Evolutionary conservation across 2,329 filamentous ascomycete species (phyloP), one percentile per base, ranked within the genome.

Genomic region (Xylariaceae sp.): DNA sequence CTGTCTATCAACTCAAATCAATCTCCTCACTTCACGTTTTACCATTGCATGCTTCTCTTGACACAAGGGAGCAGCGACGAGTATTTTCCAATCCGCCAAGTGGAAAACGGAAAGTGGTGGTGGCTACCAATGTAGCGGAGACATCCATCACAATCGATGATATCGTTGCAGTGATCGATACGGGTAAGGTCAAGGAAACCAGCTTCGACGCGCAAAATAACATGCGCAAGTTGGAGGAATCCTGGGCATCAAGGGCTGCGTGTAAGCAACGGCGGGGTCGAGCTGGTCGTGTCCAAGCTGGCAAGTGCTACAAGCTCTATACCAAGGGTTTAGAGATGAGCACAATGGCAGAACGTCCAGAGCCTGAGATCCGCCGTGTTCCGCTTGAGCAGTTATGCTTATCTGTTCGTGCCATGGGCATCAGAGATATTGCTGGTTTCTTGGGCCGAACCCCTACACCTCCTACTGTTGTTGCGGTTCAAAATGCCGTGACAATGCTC

Each of bases 71-170:
- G 57, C 93, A 98, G 66, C 85, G 87, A 49, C 79, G 82, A 20
- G 93, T 98, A 1, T 98, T 98, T 63, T 76, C 80, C 22, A 75
- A 76, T 12, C 71, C 93, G 4, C 91, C 92, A 0, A 65, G 71
- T 3, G 90, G 90, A 0, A 91, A 88, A 67, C 79, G 93, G 27
- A 98, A 98, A 67, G 81, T 98, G 11, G 87, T 98, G 25, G 88
- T 92, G 6, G 88, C 93, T 1, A 98, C 93, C 36, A 98, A 98
- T 59, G 92, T 98, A 2, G 93, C 93, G 2, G 93, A 98, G 65
- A 98, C 93, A 0, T 97, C 93, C 2, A 97, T 98, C 64, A 98
- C 93, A 0, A 98, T 98, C 49, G 91, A 96, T 62, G 93, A 98
- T 62, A 88, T 98, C 42, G 87, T 97, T 2, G 92, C 88, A 2